phyloP scores from a whole-genome alignment of 179 eudicot genomes.

The Silene noctiflora region DNA sequence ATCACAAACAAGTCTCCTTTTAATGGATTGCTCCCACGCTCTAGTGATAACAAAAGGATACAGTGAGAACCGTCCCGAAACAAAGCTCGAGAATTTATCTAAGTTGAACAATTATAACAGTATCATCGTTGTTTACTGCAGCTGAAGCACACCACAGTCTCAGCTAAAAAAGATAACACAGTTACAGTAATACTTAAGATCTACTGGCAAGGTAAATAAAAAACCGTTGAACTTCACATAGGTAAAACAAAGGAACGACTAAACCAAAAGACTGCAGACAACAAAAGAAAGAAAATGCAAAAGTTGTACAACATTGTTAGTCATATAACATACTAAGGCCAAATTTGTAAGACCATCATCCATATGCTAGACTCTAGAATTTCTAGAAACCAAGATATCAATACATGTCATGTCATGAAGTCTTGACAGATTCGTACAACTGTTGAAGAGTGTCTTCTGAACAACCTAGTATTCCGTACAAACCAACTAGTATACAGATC shows the following conservation, averaged over 20 bases:
- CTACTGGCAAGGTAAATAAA: not conserved
- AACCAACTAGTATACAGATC: not conserved
- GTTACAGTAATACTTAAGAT: not conserved
- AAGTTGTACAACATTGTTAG: too few relatives aligned
- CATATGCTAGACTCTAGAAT: too few relatives aligned
- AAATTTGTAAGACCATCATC: too few relatives aligned
- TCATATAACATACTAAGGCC: too few relatives aligned
- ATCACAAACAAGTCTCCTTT: slow-evolving; percentile 73
- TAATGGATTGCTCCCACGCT: slow-evolving; percentile 53
- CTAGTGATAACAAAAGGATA: slow-evolving; percentile 2
- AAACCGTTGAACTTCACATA: not conserved
- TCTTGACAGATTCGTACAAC: too few relatives aligned
- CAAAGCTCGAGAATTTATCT: not conserved
- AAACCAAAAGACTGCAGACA: too few relatives aligned
- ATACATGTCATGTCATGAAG: too few relatives aligned
- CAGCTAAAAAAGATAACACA: not conserved
- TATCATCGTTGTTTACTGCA: not conserved
- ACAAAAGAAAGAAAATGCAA: too few relatives aligned
- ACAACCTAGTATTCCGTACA: too few relatives aligned
- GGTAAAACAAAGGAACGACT: too few relatives aligned
- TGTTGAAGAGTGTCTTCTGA: too few relatives aligned
- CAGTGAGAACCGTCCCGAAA: slow-evolving; percentile 8
- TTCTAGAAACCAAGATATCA: too few relatives aligned
- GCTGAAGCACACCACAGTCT: not conserved
- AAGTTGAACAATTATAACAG: slow-evolving; percentile 5